A percentile compares a stretch with the other conserved stretches of the same genome.
Evolutionary conservation across 768 basidiomycete genomes (phyloP).

Genomic region (Auriscalpium vulgare): DNA sequence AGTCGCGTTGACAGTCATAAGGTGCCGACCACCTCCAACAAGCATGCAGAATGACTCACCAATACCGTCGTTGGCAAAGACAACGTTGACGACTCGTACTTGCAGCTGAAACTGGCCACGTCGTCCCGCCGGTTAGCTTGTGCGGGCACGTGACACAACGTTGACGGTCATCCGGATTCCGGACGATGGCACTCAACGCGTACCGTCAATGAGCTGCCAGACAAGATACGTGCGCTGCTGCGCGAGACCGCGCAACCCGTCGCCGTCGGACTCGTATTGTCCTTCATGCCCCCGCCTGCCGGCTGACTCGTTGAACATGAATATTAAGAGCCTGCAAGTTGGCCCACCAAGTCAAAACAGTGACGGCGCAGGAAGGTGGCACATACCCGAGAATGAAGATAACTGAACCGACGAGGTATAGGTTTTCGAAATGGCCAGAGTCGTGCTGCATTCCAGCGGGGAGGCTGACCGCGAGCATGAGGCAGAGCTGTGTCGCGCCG

Average conservation of each 20-base stretch:
- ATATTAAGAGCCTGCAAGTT: constrained; percentile 18
- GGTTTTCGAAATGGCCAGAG: constrained; percentile 38
- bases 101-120: too few species aligned
- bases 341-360: background rate
- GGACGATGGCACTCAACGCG: background rate
- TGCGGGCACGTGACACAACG: too few species aligned
- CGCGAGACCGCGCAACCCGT: constrained; percentile 80
- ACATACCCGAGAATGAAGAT: constrained; percentile 21
- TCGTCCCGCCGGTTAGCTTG: too few species aligned
- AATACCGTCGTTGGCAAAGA: too few species aligned
- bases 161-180: too few species aligned
- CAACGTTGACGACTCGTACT: too few species aligned
- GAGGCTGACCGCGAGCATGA: constrained; percentile 34
- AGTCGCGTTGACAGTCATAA: too few species aligned
- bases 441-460: constrained; percentile 37
- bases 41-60: too few species aligned
- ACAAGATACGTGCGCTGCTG: constrained; percentile 45
- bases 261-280: constrained; percentile 77
- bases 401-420: constrained; percentile 16
- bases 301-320: constrained; percentile 20
- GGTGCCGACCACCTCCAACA: too few species aligned
- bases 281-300: constrained; percentile 39
- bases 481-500: constrained; percentile 40
- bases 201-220: background rate
- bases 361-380: background rate